A percentile compares a stretch with the other conserved stretches of the same genome.
phyloP scores from a whole-genome alignment of 805 yeast genomes.

The Candida palmyrensis region DNA sequence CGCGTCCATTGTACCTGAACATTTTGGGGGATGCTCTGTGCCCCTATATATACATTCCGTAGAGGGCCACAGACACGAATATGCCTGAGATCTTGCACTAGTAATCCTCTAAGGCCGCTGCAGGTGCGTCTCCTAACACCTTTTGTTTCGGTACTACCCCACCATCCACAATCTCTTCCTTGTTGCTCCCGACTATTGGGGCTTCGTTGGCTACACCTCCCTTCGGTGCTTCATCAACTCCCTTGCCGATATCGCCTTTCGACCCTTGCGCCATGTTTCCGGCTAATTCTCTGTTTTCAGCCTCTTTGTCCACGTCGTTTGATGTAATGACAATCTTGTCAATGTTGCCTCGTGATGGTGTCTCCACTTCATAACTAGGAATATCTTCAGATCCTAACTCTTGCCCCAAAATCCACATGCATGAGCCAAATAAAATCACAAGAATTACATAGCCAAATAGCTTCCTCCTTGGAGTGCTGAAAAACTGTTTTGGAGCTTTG shows the following conservation, averaged over 20 bases:
- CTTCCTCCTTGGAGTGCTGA: constrained; percentile 34
- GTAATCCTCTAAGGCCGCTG: too few relatives aligned
- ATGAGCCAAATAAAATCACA: constrained; percentile 29
- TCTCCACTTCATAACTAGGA: constrained; percentile 20
- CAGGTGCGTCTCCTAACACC: not conserved
- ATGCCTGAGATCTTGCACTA: not conserved
- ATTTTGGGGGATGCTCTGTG: too few relatives aligned
- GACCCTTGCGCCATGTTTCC: constrained; percentile 33
- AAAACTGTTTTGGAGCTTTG: constrained; percentile 23
- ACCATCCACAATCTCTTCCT: constrained; percentile 16
- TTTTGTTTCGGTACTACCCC: not conserved
- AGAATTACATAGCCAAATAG: constrained; percentile 32
- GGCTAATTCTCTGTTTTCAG: constrained; percentile 31
- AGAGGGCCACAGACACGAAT: not conserved
- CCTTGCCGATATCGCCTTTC: constrained; percentile 35
- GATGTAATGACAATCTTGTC: constrained; percentile 22
- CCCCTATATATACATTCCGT: not conserved
- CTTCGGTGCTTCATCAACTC: constrained; percentile 40
- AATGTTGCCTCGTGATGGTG: constrained; percentile 24
- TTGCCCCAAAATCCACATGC: too few relatives aligned
- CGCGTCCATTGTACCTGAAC: too few relatives aligned
- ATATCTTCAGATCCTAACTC: constrained; percentile 33
- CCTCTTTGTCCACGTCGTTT: constrained; percentile 28
- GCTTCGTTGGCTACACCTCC: constrained; percentile 45
- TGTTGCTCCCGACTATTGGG: constrained; percentile 37